These are phyloP conservation scores for Plectranthus barbatus DNA, from an alignment of 257 asterid species.

Conservation along the genomic window DNA sequence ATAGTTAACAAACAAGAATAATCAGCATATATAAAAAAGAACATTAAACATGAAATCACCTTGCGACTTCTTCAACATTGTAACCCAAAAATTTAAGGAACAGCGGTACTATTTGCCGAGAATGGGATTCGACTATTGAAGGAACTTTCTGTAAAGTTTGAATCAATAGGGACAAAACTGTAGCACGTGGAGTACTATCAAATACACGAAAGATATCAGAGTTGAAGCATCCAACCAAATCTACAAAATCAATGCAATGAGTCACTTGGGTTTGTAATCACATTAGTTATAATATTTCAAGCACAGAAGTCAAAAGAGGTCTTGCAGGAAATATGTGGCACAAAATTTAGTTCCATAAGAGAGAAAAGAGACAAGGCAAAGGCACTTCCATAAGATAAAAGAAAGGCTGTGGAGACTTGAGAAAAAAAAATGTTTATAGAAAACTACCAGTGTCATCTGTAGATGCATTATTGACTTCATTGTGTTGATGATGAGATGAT, in stretches of 20 bases:
- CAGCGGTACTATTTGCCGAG: constrained; percentile 61
- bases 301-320: constrained; percentile 1
- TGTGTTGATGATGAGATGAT: constrained; percentile 31
- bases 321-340: background rate
- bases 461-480: constrained; percentile 20
- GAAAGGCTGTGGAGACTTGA: background rate
- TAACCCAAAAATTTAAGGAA: constrained; percentile 82
- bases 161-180: constrained; percentile 58
- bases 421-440: background rate
- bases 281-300: background rate
- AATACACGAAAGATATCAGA: constrained; percentile 29
- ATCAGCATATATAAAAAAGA: background rate
- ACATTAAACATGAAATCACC: constrained; percentile 31
- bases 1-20: constrained; percentile 2
- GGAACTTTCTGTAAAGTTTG: constrained; percentile 68
- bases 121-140: constrained; percentile 53
- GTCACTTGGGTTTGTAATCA: constrained; percentile 2
- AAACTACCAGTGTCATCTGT: constrained; percentile 40
- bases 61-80: constrained; percentile 31
- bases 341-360: background rate
- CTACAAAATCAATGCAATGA: constrained; percentile 33
- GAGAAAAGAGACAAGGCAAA: too few species aligned
- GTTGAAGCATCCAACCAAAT: constrained; percentile 54
- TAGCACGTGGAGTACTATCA: constrained; percentile 44
- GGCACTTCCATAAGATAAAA: too few species aligned